Conservation (phyloP, 352 stramenopile genomes). For the Globisporangium cystogenes region DNA sequence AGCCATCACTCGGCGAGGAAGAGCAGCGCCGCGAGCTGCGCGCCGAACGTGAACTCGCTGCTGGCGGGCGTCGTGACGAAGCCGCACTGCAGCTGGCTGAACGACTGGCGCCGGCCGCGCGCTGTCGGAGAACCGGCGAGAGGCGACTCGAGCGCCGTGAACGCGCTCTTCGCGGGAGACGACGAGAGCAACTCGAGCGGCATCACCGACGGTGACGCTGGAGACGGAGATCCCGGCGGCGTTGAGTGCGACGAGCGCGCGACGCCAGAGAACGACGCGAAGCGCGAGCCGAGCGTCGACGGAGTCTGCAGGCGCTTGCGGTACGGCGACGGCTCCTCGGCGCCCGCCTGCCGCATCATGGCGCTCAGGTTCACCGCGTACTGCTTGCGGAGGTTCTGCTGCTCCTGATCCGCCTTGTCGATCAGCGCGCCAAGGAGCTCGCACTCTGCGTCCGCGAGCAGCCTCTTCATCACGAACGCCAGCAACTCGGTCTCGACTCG, state of each 20-base stretch:
- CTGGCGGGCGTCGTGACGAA: slow-evolving; percentile 15
- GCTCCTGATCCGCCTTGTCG: slow-evolving; percentile 29
- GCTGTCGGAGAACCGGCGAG: not conserved
- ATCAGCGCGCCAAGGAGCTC: slow-evolving; percentile 42
- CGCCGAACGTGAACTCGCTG: slow-evolving; percentile 39
- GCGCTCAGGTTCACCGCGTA: slow-evolving; percentile 26
- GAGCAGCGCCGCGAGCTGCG: slow-evolving; percentile 35
- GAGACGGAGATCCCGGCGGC: not conserved
- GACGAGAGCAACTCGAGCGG: not conserved
- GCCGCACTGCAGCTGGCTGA: slow-evolving; percentile 25
- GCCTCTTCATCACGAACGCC: slow-evolving; percentile 28
- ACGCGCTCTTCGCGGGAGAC: not conserved
- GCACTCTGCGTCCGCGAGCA: slow-evolving; percentile 33
- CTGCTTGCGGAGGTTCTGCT: slow-evolving; percentile 31
- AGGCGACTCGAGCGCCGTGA: not conserved
- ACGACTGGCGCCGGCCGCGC: slow-evolving; percentile 10
- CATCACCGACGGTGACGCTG: slow-evolving; percentile 6
- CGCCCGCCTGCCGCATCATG: slow-evolving; percentile 15
- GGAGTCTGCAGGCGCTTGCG: slow-evolving; percentile 16
- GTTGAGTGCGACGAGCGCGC: slow-evolving; percentile 9
- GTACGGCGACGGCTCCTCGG: slow-evolving; percentile 21
- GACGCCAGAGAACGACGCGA: slow-evolving; percentile 37
- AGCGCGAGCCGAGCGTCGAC: slow-evolving; percentile 17
- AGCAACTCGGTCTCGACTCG: slow-evolving; percentile 14
- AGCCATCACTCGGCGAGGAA: slow-evolving; percentile 20